phyloP scores from a whole-genome alignment of 129 eudicot genomes.

The Helianthus tuberosus region DNA sequence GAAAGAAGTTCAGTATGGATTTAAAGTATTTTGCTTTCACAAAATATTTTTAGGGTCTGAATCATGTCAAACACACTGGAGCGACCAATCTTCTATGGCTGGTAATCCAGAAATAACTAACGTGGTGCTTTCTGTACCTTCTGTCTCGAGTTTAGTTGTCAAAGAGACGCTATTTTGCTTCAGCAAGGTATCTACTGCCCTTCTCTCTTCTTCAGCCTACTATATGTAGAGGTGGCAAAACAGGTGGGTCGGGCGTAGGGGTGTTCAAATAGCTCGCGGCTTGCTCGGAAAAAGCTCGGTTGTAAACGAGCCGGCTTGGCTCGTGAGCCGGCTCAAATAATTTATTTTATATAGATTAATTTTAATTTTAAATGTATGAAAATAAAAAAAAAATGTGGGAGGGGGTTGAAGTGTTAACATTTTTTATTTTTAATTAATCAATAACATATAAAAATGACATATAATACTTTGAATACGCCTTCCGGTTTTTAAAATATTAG shows the following conservation, averaged over 20 bases:
- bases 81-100: slow-evolving; percentile 55
- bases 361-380: no score
- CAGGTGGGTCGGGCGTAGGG: not conserved
- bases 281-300: no score
- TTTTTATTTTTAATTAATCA: no score
- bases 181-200: slow-evolving; percentile 54
- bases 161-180: slow-evolving; percentile 67
- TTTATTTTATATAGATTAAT: no score
- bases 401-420: no score
- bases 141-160: slow-evolving; percentile 50
- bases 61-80: slow-evolving; percentile 79
- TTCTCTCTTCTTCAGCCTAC: slow-evolving; percentile 6
- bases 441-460: no score
- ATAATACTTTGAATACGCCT: no score
- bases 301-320: no score
- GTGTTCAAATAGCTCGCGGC: no score
- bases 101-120: slow-evolving; percentile 59
- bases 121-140: slow-evolving; percentile 45
- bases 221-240: not conserved
- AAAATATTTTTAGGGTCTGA: slow-evolving; percentile 47
- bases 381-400: no score
- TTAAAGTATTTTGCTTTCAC: slow-evolving; percentile 6
- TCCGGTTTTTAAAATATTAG: no score
- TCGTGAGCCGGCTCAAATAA: no score
- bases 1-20: slow-evolving; percentile 13